These are phyloP conservation scores for Crithidia fasciculata DNA, from an alignment of 208 protist genomes.

Conservation along the genomic window DNA sequence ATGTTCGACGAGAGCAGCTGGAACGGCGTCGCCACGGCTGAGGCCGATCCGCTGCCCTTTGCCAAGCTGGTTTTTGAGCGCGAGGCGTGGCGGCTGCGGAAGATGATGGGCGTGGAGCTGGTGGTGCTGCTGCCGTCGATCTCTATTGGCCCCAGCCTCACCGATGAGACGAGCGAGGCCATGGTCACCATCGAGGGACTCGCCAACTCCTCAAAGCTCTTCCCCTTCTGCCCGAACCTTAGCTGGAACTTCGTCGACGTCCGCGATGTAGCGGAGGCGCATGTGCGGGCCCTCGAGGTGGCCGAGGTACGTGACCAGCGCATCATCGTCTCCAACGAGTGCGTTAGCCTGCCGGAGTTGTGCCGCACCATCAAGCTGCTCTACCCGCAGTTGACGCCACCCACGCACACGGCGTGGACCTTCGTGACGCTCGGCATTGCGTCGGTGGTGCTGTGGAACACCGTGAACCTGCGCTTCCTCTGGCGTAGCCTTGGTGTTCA, in stretches of 20 bases:
- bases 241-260: constrained; percentile 93
- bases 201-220: constrained; percentile 67
- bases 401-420: constrained; percentile 79
- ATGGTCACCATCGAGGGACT: constrained; percentile 76
- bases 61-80: constrained; percentile 88
- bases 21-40: constrained; percentile 71
- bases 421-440: constrained; percentile 79
- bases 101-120: constrained; percentile 90
- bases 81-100: constrained; percentile 87
- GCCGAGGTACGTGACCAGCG: constrained; percentile 77
- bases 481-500: constrained; percentile 85
- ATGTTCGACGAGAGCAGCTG: constrained; percentile 85
- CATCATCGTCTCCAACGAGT: constrained; percentile 85
- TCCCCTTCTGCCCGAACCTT: constrained; percentile 85
- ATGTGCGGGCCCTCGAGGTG: constrained; percentile 81
- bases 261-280: constrained; percentile 86
- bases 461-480: constrained; percentile 74
- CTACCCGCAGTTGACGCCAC: constrained; percentile 82
- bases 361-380: constrained; percentile 67
- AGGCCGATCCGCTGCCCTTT: constrained; percentile 76
- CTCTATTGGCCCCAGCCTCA: constrained; percentile 84
- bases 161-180: constrained; percentile 82
- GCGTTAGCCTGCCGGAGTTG: constrained; percentile 78
- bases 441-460: constrained; percentile 42
- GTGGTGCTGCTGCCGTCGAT: constrained; percentile 88